Conservation (phyloP, 1,284 basidiomycete genomes). For the Ustilago trichophora region DNA sequence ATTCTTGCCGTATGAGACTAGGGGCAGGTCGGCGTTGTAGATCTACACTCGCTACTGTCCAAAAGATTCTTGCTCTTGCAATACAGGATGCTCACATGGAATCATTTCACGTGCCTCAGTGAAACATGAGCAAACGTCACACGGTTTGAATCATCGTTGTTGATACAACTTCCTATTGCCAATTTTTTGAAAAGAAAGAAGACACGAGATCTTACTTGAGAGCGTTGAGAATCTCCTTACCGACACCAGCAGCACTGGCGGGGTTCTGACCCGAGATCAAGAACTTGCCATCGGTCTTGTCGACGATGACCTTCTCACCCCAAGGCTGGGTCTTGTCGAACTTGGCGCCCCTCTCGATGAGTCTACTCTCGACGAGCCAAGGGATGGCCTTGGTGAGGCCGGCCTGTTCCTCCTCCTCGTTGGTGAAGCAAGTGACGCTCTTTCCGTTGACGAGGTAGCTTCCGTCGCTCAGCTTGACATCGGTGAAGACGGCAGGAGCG, state of each 20-base stretch:
- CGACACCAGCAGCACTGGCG: constrained; percentile 35
- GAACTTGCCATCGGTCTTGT: constrained; percentile 30
- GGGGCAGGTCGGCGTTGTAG: constrained; percentile 53
- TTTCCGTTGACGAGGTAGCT: constrained; percentile 71
- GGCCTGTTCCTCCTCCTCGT: constrained; percentile 74
- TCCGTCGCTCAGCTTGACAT: constrained; percentile 56
- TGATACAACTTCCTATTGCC: too few species aligned
- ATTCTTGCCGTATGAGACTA: constrained; percentile 75
- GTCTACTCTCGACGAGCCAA: constrained; percentile 76
- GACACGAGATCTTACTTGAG: too few species aligned
- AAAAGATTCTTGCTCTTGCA: too few species aligned
- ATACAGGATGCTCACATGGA: too few species aligned
- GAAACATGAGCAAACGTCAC: too few species aligned
- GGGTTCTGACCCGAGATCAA: constrained; percentile 69
- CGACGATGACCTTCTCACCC: constrained; percentile 70
- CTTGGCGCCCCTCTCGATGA: constrained; percentile 74
- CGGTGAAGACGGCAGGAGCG: constrained; percentile 53
- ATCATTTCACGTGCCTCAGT: too few species aligned
- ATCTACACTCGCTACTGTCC: background rate
- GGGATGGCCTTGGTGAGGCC: constrained; percentile 70
- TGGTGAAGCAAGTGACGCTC: constrained; percentile 76
- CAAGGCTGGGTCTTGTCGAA: constrained; percentile 72
- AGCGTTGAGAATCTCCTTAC: constrained; percentile 41
- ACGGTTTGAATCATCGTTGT: too few species aligned
- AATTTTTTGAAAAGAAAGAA: too few species aligned